Conservation (phyloP, 2,329 filamentous ascomycete genomes). For the Paradendryphiella salina region DNA sequence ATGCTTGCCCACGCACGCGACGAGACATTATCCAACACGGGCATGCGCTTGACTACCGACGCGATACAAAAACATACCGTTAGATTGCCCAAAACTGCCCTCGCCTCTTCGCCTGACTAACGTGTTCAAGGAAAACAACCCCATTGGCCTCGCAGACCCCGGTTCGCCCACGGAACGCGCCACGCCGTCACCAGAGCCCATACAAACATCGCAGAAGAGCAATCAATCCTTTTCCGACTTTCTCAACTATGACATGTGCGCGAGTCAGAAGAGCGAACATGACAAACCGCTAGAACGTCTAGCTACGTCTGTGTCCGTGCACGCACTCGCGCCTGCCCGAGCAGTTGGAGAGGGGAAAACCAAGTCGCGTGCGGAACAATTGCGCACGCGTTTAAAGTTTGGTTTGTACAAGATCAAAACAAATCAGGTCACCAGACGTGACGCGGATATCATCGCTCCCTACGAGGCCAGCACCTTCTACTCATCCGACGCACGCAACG, state of each 20-base stretch:
- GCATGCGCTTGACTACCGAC: slow-evolving; percentile 28
- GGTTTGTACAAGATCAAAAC: slow-evolving; percentile 76
- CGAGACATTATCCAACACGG: slow-evolving; percentile 14
- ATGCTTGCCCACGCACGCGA: slow-evolving; percentile 33
- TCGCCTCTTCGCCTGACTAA: slow-evolving; percentile 30
- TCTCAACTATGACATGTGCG: slow-evolving; percentile 53
- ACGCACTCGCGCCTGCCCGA: slow-evolving; percentile 12
- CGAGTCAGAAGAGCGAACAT: slow-evolving; percentile 45
- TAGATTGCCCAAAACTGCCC: slow-evolving; percentile 6
- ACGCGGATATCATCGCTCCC: slow-evolving; percentile 58
- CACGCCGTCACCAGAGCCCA: slow-evolving; percentile 32
- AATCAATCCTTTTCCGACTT: slow-evolving; percentile 53
- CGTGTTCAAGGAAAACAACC: slow-evolving; percentile 29
- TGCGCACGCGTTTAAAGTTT: slow-evolving; percentile 69
- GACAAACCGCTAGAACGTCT: slow-evolving; percentile 9
- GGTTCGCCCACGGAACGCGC: slow-evolving; percentile 44
- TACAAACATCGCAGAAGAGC: slow-evolving; percentile 39
- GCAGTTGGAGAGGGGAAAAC: slow-evolving; percentile 17
- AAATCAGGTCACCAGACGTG: slow-evolving; percentile 67
- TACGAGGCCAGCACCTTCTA: slow-evolving; percentile 31
- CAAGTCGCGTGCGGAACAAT: slow-evolving; percentile 63
- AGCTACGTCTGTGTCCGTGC: not conserved
- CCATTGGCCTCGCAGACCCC: slow-evolving; percentile 32
- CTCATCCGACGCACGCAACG: slow-evolving; percentile 21
- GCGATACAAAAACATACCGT: slow-evolving; percentile 37